Evolutionary conservation across 2,329 filamentous ascomycete genomes (phyloP).

Genomic region (Niveomyces coronatus): DNA sequence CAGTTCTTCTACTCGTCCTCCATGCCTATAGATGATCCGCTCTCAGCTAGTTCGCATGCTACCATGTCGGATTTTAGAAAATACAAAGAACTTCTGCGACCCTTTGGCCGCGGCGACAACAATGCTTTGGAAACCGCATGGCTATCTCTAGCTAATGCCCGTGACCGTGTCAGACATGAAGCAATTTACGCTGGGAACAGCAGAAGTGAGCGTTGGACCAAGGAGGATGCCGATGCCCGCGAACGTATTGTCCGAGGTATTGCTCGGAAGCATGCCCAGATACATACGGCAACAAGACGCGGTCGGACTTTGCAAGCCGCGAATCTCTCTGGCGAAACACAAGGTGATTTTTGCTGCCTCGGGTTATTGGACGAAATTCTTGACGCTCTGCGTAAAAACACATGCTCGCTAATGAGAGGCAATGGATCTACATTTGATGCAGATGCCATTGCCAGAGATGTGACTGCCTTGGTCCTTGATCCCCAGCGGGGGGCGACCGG

Average conservation of each 20-base stretch:
- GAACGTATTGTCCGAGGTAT: slow-evolving; percentile 31
- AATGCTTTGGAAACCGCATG: slow-evolving; percentile 70
- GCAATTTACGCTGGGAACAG: slow-evolving; percentile 16
- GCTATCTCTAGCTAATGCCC: slow-evolving; percentile 45
- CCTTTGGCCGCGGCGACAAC: slow-evolving; percentile 73
- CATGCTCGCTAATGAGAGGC: slow-evolving; percentile 5
- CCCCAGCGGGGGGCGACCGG: not conserved
- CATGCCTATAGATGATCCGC: slow-evolving; percentile 76
- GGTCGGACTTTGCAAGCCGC: slow-evolving; percentile 14
- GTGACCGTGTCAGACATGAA: slow-evolving; percentile 38
- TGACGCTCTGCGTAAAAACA: not conserved
- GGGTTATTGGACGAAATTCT: not conserved
- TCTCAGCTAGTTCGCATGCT: slow-evolving; percentile 53
- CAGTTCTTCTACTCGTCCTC: slow-evolving; percentile 82
- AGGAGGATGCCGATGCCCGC: slow-evolving; percentile 26
- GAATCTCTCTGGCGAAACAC: not conserved
- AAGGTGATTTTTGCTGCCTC: slow-evolving; percentile 3
- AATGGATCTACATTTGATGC: not conserved
- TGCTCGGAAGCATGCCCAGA: slow-evolving; percentile 35
- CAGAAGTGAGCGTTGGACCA: slow-evolving; percentile 18
- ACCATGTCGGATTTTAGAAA: slow-evolving; percentile 38
- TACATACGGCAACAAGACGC: slow-evolving; percentile 30
- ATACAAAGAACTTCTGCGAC: slow-evolving; percentile 54
- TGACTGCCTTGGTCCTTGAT: not conserved
- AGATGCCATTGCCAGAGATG: slow-evolving; percentile 7